Evolutionary conservation across 2,329 filamentous ascomycete genomes (phyloP).

Genomic region (Xylaria arbuscula): DNA sequence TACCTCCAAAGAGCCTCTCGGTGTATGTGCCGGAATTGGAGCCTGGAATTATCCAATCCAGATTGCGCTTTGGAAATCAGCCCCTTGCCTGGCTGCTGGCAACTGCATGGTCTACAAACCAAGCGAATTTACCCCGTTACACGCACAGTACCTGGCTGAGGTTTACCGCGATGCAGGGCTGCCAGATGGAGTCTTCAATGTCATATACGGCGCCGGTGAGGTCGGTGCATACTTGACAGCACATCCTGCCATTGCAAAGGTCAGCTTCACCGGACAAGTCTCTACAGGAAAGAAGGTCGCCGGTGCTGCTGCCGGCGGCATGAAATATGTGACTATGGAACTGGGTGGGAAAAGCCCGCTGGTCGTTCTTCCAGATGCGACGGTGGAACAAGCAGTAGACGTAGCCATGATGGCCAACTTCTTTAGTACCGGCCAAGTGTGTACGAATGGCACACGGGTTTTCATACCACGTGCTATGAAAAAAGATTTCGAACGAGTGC

Average conservation of each 20-base stretch:
- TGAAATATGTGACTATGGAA: conserved; percentile 95
- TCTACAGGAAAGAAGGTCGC: conserved; percentile 86
- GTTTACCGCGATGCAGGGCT: conserved; percentile 83
- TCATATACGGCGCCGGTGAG: conserved; percentile 82
- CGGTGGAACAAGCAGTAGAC: conserved; percentile 83
- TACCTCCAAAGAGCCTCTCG: conserved; percentile 82
- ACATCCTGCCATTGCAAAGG: conserved; percentile 81
- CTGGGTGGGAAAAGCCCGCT: conserved; percentile 87
- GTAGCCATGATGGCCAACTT: conserved; percentile 95
- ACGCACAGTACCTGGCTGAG: conserved; percentile 78
- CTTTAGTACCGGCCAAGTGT: conserved; percentile 90
- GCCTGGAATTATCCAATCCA: conserved; percentile 95
- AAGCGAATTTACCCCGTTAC: conserved; percentile 87
- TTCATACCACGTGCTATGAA: conserved; percentile 79
- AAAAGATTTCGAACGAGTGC: conserved; percentile 71
- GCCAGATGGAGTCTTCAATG: conserved; percentile 86
- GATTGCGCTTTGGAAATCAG: conserved; percentile 90
- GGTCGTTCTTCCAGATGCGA: conserved; percentile 82
- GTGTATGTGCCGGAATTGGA: conserved; percentile 87
- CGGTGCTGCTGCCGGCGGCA: conserved; percentile 75
- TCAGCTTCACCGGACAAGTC: conserved; percentile 91
- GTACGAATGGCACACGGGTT: conserved; percentile 90
- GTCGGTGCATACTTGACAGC: conserved; percentile 80
- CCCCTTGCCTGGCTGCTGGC: conserved; percentile 84
- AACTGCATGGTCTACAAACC: conserved; percentile 95